A percentile compares a stretch with the other conserved stretches of the same genome.
Evolutionary conservation across 495 filamentous ascomycete species (phyloP).

Genomic region (Hypoxylon trugodes): DNA sequence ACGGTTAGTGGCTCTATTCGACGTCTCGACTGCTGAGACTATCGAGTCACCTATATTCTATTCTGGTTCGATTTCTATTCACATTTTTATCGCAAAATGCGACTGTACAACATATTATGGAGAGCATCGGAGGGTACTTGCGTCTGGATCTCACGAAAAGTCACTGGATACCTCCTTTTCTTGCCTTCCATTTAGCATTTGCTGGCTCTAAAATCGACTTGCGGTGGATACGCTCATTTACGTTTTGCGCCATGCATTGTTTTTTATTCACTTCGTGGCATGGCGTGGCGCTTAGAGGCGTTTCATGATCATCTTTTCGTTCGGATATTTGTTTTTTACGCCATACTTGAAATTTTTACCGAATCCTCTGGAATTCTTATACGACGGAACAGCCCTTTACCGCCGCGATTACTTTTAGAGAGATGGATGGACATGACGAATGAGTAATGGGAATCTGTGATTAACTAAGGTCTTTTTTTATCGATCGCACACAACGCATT

Average conservation of each 20-base stretch:
- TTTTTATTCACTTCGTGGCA: constrained; percentile 35
- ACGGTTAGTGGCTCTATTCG: constrained; percentile 33
- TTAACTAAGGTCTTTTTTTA: constrained; percentile 13
- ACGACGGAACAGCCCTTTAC: constrained; percentile 8
- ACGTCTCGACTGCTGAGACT: not conserved
- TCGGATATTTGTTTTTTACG: constrained; percentile 21
- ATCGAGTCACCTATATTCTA: not conserved
- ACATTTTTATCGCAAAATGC: constrained; percentile 21
- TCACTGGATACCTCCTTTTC: constrained; percentile 35
- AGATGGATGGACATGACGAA: constrained; percentile 44
- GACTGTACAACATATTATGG: constrained; percentile 29
- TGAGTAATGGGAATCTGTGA: constrained; percentile 38
- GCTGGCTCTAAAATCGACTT: constrained; percentile 24
- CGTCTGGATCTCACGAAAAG: constrained; percentile 4
- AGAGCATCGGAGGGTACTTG: constrained; percentile 20
- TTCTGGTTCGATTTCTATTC: constrained; percentile 7
- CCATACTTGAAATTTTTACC: constrained; percentile 6
- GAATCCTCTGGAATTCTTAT: too few species aligned
- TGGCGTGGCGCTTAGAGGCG: constrained; percentile 43
- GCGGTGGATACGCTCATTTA: constrained; percentile 29
- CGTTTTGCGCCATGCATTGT: constrained; percentile 38
- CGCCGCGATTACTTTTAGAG: constrained; percentile 23
- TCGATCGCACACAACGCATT: too few species aligned
- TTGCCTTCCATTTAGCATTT: constrained; percentile 28
- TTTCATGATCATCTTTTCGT: constrained; percentile 31